Base-by-base conservation (phyloP, 768 basidiomycete genomes). In the Calocybe cyanea region DNA sequence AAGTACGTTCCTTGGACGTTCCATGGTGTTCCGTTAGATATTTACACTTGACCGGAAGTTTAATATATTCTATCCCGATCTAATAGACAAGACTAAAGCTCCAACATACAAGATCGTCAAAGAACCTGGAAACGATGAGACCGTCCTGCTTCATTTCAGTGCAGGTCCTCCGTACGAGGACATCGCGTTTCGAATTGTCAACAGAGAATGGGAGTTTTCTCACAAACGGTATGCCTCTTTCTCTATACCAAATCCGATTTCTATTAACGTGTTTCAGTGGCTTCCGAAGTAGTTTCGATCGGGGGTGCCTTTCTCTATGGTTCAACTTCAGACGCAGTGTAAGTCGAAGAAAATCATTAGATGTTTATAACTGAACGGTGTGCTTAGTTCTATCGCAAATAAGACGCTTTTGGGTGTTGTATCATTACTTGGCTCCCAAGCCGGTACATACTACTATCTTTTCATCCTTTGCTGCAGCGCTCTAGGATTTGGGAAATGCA, bases 121-220 rank as follows among this genome's bases (percentile, higher is more conserved):
- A 59, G 92, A 96, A 59, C 81, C 85, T 4, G 93, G 91, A 5
- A 96, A 98, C 61, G 91, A 93, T 49, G 96, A 99, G 45, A 98
- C 95, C 1, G 89, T 91, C 10, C 73, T 96, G 17, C 67, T 99
- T 23, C 83, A 93, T 57, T 99, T 99, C 70, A 92, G 82, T 53
- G 92, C 96, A 23, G 96, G 96, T 7, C 94, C 95, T 41, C 95
- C 95, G 0, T 99, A 99, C 61, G 95, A 99, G 66, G 96, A 98
- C 54, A 94, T 98, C 51, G 96, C 96, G 7, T 99, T 99, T 73
- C 79, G 92, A 49, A 95, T 99, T 50, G 95, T 99, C 48, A 92
- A 96, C 57, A 79, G 92, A 43, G 93, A 96, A 64, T 99, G 96
- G 96, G 96, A 98, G 57, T 95, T 90, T 65, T 94, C 92, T 31